Evolutionary conservation across 768 basidiomycete genomes (phyloP).

Genomic region (Amanita fuliginea): DNA sequence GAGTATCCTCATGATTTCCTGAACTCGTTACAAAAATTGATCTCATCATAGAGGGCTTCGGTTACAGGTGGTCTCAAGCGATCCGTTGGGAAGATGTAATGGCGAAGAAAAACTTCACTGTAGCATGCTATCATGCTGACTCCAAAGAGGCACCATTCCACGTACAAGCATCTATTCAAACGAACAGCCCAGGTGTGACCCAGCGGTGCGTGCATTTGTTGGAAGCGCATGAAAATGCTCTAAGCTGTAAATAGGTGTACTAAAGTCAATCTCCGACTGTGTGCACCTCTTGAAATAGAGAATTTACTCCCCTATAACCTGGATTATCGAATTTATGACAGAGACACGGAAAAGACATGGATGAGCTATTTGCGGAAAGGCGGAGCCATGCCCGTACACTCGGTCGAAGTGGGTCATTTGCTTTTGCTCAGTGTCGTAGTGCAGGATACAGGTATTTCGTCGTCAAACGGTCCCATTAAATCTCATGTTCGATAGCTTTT

Average conservation of each 20-base stretch:
- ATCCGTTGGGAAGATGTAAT: constrained; percentile 87
- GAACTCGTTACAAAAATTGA: neutral
- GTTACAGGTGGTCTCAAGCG: constrained; percentile 86
- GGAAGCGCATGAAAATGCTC: neutral
- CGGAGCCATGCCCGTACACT: constrained; percentile 93
- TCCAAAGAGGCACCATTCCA: constrained; percentile 82
- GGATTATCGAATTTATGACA: constrained; percentile 95
- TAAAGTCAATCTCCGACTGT: constrained; percentile 72
- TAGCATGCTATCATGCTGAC: constrained; percentile 79
- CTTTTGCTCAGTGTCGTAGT: constrained; percentile 83
- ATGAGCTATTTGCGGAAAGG: constrained; percentile 87
- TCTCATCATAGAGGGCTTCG: constrained; percentile 70
- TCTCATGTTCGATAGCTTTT: constrained; percentile 42
- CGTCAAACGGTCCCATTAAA: neutral
- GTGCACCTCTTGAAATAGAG: constrained; percentile 91
- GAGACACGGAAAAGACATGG: constrained; percentile 90
- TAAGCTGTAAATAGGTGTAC: constrained; percentile 51
- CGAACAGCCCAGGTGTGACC: constrained; percentile 42
- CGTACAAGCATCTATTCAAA: constrained; percentile 86
- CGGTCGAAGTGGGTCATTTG: constrained; percentile 84
- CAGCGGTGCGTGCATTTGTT: constrained; percentile 8
- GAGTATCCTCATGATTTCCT: constrained; percentile 19
- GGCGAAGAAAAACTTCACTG: constrained; percentile 53
- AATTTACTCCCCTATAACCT: constrained; percentile 92
- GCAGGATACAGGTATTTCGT: constrained; percentile 71